phyloP scores from a whole-genome alignment of 257 asterid species.

The Henckelia pumila region DNA sequence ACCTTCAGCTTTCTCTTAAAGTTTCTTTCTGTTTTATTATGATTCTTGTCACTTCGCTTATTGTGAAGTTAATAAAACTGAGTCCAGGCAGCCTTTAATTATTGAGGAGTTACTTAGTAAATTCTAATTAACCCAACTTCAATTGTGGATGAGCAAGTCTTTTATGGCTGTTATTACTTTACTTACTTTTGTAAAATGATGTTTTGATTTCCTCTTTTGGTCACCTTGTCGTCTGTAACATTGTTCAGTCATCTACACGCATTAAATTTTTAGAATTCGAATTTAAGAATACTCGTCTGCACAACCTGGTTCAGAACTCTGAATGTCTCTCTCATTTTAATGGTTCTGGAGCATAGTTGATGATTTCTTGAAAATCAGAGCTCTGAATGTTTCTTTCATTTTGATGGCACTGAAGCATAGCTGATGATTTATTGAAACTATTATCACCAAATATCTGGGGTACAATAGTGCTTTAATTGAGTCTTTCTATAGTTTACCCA shows the following conservation, averaged over 20 bases:
- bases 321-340: background rate
- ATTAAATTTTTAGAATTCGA: background rate
- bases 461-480: slow-evolving; percentile 10
- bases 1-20: background rate
- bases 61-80: slow-evolving; percentile 3
- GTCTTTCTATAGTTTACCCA: slow-evolving; percentile 1
- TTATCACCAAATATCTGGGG: slow-evolving; percentile 16
- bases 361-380: background rate
- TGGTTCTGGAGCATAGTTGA: slow-evolving; percentile 5
- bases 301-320: background rate
- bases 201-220: background rate
- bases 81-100: slow-evolving; percentile 11
- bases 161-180: slow-evolving; percentile 2
- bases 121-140: slow-evolving; percentile 1
- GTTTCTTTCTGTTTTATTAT: slow-evolving; percentile 4
- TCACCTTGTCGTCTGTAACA: slow-evolving; percentile 9
- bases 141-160: background rate
- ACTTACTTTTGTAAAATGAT: slow-evolving; percentile 1
- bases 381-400: slow-evolving; percentile 1
- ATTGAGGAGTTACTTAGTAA: background rate
- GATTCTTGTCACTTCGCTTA: background rate
- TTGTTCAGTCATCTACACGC: slow-evolving; percentile 3
- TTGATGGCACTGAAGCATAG: slow-evolving; percentile 4
- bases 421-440: slow-evolving; percentile 1
- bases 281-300: background rate